phyloP scores from a whole-genome alignment of 768 basidiomycete species.

The Naematelia aurantialba region DNA sequence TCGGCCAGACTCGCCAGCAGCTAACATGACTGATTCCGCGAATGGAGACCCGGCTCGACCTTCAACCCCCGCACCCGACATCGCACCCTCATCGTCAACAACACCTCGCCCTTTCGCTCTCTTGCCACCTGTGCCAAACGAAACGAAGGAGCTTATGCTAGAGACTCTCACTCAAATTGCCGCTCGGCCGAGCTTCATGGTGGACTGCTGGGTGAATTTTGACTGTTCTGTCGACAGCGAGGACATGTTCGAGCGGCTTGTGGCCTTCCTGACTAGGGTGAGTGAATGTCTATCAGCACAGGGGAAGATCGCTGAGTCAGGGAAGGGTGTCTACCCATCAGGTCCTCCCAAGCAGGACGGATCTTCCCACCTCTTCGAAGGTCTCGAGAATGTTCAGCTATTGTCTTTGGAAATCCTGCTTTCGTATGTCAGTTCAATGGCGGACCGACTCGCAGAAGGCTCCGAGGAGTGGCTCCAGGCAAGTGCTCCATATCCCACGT shows the following conservation, averaged over 20 bases:
- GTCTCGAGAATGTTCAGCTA: constrained; percentile 67
- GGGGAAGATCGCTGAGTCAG: not conserved
- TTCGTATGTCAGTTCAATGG: constrained; percentile 83
- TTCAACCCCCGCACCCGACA: constrained; percentile 49
- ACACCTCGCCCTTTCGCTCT: constrained; percentile 49
- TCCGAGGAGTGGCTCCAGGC: constrained; percentile 62
- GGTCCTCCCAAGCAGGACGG: constrained; percentile 61
- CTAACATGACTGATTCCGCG: not conserved
- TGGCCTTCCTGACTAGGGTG: constrained; percentile 81
- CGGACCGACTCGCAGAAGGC: constrained; percentile 59
- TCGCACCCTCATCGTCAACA: constrained; percentile 25
- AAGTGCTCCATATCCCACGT: constrained; percentile 1
- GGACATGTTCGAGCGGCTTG: constrained; percentile 83
- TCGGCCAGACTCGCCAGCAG: constrained; percentile 29
- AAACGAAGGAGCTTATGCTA: constrained; percentile 82
- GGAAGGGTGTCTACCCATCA: constrained; percentile 73
- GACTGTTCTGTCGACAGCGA: constrained; percentile 97
- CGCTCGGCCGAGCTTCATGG: constrained; percentile 83
- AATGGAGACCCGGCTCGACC: not conserved
- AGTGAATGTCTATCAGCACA: constrained; percentile 17
- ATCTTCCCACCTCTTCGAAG: constrained; percentile 55
- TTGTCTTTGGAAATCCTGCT: constrained; percentile 83
- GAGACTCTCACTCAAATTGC: constrained; percentile 80
- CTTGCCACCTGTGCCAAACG: constrained; percentile 69
- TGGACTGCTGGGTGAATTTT: constrained; percentile 91